These are phyloP conservation scores for Paramecium pentaurelia DNA, from an alignment of 73 alveolate species.

Conservation along the genomic window DNA sequence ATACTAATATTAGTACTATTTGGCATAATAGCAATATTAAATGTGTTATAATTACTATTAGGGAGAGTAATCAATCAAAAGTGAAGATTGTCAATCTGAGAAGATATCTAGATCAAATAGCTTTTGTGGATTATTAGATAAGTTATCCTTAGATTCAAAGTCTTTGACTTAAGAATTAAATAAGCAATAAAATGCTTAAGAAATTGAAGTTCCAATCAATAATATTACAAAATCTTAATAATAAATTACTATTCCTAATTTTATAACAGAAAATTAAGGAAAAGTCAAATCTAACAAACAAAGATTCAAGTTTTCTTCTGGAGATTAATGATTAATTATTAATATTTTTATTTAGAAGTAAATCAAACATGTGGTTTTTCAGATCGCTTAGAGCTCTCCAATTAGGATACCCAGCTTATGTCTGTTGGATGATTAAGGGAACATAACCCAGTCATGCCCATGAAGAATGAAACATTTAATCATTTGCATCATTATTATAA, in stretches of 20 bases:
- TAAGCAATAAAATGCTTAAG: not conserved
- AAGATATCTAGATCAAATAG: not conserved
- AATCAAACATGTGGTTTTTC: slow-evolving; percentile 37
- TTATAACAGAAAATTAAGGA: not conserved
- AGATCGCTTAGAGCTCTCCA: not conserved
- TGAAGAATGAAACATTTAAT: not conserved
- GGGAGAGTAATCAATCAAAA: not conserved
- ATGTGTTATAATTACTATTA: not conserved
- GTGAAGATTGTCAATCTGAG: not conserved
- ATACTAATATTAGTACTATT: not conserved
- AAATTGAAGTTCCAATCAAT: not conserved
- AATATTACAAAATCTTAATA: not conserved
- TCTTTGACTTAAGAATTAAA: not conserved
- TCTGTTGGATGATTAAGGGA: slow-evolving; percentile 29
- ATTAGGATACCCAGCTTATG: slow-evolving; percentile 23
- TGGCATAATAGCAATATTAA: not conserved
- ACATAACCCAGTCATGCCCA: slow-evolving; percentile 5
- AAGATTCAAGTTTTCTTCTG: not conserved
- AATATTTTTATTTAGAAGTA: not conserved
- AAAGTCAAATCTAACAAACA: not conserved
- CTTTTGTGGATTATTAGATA: not conserved
- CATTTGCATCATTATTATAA: not conserved
- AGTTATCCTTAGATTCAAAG: not conserved
- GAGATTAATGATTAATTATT: not conserved
- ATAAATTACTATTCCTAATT: not conserved